These are phyloP conservation scores for Solanum hybrid DNA, from an alignment of 305 asterid species.

Conservation along the genomic window DNA sequence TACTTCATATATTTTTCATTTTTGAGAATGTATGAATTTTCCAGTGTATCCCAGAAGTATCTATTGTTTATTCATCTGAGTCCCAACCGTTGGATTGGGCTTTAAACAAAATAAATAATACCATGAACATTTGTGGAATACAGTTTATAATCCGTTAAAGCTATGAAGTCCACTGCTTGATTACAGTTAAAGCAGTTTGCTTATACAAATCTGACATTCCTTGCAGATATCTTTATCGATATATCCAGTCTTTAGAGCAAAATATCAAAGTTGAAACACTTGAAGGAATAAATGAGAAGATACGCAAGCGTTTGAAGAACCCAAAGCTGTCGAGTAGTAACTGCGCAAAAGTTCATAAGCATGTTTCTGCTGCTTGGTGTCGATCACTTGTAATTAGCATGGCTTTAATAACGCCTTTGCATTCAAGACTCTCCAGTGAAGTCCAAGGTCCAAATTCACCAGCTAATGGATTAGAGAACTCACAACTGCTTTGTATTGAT, in stretches of 20 bases:
- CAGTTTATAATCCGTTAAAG: neutral
- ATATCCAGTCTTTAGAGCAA: slow-evolving; percentile 68
- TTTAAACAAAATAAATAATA: neutral
- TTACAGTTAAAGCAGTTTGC: slow-evolving; percentile 3
- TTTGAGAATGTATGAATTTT: neutral
- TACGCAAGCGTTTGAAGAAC: slow-evolving; percentile 93
- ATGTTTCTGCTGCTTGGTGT: slow-evolving; percentile 96
- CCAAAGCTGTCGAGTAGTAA: slow-evolving; percentile 81
- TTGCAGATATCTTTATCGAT: slow-evolving; percentile 69
- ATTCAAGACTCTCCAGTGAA: slow-evolving; percentile 61
- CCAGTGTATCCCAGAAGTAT: neutral
- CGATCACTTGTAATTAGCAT: slow-evolving; percentile 89
- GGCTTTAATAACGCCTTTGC: slow-evolving; percentile 88
- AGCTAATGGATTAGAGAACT: slow-evolving; percentile 46
- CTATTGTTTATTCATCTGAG: neutral
- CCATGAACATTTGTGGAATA: neutral
- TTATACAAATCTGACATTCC: slow-evolving; percentile 1
- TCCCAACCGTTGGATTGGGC: neutral
- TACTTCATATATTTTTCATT: neutral
- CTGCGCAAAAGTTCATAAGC: slow-evolving; percentile 70
- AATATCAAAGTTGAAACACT: slow-evolving; percentile 77
- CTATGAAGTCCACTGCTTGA: neutral
- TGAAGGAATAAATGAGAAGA: slow-evolving; percentile 89
- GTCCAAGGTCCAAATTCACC: slow-evolving; percentile 35
- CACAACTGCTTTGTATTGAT: slow-evolving; percentile 82